Base-by-base conservation (phyloP, 257 asterid species). In the Nyctanthes arbortristis region DNA sequence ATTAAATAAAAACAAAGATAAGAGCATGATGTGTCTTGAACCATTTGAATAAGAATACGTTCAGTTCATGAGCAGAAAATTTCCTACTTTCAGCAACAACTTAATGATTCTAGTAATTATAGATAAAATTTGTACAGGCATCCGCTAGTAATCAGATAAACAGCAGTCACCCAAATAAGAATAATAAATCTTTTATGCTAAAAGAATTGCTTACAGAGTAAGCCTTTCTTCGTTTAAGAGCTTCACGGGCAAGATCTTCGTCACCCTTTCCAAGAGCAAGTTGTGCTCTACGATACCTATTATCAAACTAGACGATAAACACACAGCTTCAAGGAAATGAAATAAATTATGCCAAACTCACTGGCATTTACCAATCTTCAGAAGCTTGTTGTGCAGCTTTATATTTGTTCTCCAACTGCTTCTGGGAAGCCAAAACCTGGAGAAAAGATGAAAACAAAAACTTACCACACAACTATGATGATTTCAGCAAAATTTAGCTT, bases 171-270 rank as follows among this genome's bases (percentile, higher is more conserved):
- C n/a, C n/a, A n/a, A n/a, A n/a, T n/a, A 22, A 20, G 24, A 20
- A 52, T 2, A 5, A 24, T 2, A 24, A 2, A 52, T 52, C 9
- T 11, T 24, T 52, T 24, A 24, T 52, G 3, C 59, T 52, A 24
- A 24, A 22, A 20, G 40, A 66, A 25, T 61, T 69, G 36, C 86
- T 84, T 85, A 94, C 99, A 73, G 93, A 88, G 78, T 86, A 94
- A 72, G 96, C 75, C 84, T 94, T 94, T 74, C 96, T 84, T 67
- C 99, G 90, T 78, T 91, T 89, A 25, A 94, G 96, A 66, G 99
- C 99, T 81, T 94, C 97, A 85, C 97, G 99, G 68, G 99, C 97
- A 86, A 94, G 99, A 66, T 94, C 97, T 57, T 94, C 99, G 16
- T 86, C 97, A 59, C 99, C 97, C 84, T 94, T 94, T 63, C 81